Conservation (phyloP, 306 rosid species). For the Ormosia emarginata region DNA sequence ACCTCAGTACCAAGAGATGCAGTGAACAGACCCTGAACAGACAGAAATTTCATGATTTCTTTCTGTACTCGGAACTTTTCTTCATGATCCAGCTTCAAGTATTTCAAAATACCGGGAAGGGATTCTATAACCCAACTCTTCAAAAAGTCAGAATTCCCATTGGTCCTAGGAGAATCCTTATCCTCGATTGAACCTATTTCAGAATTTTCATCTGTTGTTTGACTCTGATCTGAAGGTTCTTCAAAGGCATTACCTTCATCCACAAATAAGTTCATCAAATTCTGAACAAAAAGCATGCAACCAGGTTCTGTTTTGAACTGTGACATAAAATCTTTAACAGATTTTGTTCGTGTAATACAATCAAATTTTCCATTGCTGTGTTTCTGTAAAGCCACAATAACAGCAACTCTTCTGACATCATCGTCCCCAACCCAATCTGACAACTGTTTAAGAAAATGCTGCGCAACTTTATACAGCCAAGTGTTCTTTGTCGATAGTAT, state of each 20-base stretch:
- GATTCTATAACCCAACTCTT: slow-evolving; percentile 94
- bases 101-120: slow-evolving; percentile 70
- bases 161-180: slow-evolving; percentile 56
- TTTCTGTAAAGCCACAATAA: slow-evolving; percentile 86
- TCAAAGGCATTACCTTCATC: slow-evolving; percentile 75
- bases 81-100: slow-evolving; percentile 62
- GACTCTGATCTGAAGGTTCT: slow-evolving; percentile 99
- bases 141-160: slow-evolving; percentile 70
- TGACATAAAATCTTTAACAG: slow-evolving; percentile 74
- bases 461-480: slow-evolving; percentile 83
- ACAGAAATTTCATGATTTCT: slow-evolving; percentile 84
- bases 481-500: slow-evolving; percentile 72
- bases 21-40: slow-evolving; percentile 88
- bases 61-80: slow-evolving; percentile 68
- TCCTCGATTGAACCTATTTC: slow-evolving; percentile 85
- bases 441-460: slow-evolving; percentile 65
- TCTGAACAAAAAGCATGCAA: slow-evolving; percentile 84
- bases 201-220: slow-evolving; percentile 95
- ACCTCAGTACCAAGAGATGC: slow-evolving; percentile 94
- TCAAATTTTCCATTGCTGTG: slow-evolving; percentile 91
- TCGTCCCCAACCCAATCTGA: slow-evolving; percentile 77
- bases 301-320: slow-evolving; percentile 80
- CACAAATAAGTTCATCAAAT: slow-evolving; percentile 68
- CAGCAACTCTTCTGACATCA: slow-evolving; percentile 80
- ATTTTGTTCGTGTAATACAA: slow-evolving; percentile 56